Base-by-base conservation (phyloP, 768 basidiomycete species). In the Phlegmacium glaucopus region DNA sequence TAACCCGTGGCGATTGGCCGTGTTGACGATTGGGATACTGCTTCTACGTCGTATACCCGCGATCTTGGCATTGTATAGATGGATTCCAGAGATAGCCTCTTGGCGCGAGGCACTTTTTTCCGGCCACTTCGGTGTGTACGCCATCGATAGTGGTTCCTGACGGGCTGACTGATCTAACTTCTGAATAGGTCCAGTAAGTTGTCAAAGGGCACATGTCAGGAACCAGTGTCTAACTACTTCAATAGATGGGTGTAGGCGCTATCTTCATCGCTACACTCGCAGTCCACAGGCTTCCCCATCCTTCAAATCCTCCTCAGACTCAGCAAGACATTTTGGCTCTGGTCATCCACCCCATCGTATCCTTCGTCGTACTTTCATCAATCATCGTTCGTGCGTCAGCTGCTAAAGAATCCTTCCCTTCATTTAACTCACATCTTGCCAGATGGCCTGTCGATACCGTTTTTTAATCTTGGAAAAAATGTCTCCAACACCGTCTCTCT, bases 101-200 rank as follows among this genome's bases (percentile, higher is more conserved):
- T 89, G 92, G 83, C 75, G 79, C 38, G 92, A 97, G 67, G 94
- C 95, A 0, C 53, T 93, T 4, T 96, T 98, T 62, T 82, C 79
- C 4, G 95, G 95, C 3, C 94, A 96, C 71, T 97, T 95, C 61
- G 94, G 86, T 81, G 57, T 11, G 66, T 61, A 9, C 7, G 15
- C n/a, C 39, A 7, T n/a, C 42, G 44, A 28, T 29, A 12, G 36
- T 18, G 40, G 47, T 13, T 29, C 38, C 6, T 42, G 40, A 32
- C 42, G 32, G 48, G 1, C 13, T 42, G 39, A 27, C 4, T 26
- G 55, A 15, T 49, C 28, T 27, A 17, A 37, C 27, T 34, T 44
- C 17, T 18, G 4, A 11, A 48, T 45, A 81, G 82, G 81, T 37
- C 81, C 82, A 44, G 82, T 81, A 51, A 56, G 79, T 67, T 15